Conservation (phyloP, 768 basidiomycete species). For the Suillus clintonianus region DNA sequence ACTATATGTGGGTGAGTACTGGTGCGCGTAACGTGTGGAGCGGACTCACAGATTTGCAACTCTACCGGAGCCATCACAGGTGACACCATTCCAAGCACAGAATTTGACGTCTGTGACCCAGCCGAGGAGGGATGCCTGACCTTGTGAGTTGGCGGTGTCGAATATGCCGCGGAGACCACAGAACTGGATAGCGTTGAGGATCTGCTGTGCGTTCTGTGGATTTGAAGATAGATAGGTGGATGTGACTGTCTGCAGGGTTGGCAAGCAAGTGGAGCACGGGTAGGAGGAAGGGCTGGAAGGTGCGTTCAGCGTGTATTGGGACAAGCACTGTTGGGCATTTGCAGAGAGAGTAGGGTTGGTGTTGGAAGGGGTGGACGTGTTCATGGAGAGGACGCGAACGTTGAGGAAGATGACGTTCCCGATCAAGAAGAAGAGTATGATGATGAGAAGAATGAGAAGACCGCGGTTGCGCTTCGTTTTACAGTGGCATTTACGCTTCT, state of each 20-base stretch:
- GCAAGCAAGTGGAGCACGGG: conserved; percentile 48
- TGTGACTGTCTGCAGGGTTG: conserved; percentile 41
- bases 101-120: conserved; percentile 49
- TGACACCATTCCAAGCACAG: conserved; percentile 50
- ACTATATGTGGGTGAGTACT: conserved; percentile 18
- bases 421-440: conserved; percentile 44
- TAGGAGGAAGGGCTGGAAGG: conserved; percentile 43
- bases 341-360: conserved; percentile 34
- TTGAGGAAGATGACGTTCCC: conserved; percentile 42
- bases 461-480: conserved; percentile 30
- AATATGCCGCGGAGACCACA: conserved; percentile 48
- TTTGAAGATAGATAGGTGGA: conserved; percentile 33
- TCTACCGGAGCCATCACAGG: conserved; percentile 41
- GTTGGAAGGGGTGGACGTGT: conserved; percentile 12
- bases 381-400: conserved; percentile 31
- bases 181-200: conserved; percentile 45
- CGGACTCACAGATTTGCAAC: conserved; percentile 43
- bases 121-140: conserved; percentile 40
- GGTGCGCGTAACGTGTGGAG: background rate
- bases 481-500: conserved; percentile 33
- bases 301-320: conserved; percentile 47
- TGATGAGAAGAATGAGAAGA: conserved; percentile 35
- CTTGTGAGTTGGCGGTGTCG: conserved; percentile 36
- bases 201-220: conserved; percentile 32
- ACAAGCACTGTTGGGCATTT: conserved; percentile 45